Base-by-base conservation (phyloP, 495 filamentous ascomycete genomes). In the Penicillium canariense region DNA sequence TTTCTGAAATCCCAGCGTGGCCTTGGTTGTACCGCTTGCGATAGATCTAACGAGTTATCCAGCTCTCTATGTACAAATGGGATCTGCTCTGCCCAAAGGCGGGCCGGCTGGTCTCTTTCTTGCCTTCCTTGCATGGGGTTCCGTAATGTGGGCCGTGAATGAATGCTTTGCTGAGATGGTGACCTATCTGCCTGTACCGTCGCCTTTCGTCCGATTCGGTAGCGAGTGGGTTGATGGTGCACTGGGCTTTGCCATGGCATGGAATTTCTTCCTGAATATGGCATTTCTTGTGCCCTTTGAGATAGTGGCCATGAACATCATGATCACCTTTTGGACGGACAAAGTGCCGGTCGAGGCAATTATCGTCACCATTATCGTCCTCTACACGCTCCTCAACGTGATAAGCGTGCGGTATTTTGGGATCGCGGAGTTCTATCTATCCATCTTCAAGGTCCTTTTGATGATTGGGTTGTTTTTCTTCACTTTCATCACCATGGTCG, bases 171-270 rank as follows among this genome's bases (percentile, higher is more conserved):
- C 85, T 4, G 88, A 91, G 65, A 90, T 91, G 85, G 85, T 87
- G 3, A 86, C 84, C 4, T 91, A 87, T 55, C 73, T 90, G 40
- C 88, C 89, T 9, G 84, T 93, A 32, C 83, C 83, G 6, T 86
- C 84, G 11, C 87, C 87, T 3, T 91, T 91, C 59, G 87, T 91
- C 63, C 84, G 87, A 18, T 85, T 91, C 60, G 87, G 86, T n/a
- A 85, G 87, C 12, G 77, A 81, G 46, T 91, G 84, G 71, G 87
- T 92, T 23, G 87, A 91, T 66, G 87, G 77, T 54, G 80, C 77
- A 3, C 74, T 77, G 51, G 67, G 77, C 25, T 75, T 81, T 32
- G 75, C 75, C 9, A 75, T 77, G 25, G 75, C 86, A 6, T 91
- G 85, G 78, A 91, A 90, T 58, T 86, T 81, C 63, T 85, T 82